phyloP scores from a whole-genome alignment of 176 grass and related monocot species.

The Ampelocalamus luodianensis region DNA sequence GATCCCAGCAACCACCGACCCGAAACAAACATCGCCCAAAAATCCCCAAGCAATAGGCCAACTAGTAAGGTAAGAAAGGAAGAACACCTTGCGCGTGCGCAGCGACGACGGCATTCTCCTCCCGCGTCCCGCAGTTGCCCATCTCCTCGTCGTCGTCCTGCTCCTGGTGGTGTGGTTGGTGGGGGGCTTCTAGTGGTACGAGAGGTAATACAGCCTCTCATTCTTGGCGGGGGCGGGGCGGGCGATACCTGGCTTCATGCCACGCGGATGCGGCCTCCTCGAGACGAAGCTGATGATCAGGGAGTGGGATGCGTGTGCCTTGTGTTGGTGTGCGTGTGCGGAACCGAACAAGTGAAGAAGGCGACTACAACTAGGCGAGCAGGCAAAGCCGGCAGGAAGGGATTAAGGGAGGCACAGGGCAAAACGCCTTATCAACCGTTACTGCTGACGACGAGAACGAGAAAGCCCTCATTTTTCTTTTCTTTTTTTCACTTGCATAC shows the following conservation, averaged over 20 bases:
- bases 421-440: too few species aligned
- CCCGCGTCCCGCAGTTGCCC: conserved; percentile 87
- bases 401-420: too few species aligned
- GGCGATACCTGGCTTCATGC: conserved; percentile 5
- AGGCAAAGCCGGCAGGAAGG: too few species aligned
- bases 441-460: too few species aligned
- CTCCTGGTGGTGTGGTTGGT: conserved; percentile 9
- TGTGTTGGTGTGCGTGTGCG: too few species aligned
- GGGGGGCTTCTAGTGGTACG: not conserved
- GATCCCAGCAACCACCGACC: conserved; percentile 37
- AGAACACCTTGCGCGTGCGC: conserved; percentile 87
- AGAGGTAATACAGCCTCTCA: not conserved
- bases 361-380: too few species aligned
- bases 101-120: conserved; percentile 98
- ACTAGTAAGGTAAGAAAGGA: not conserved
- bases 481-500: too few species aligned
- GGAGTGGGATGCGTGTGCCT: too few species aligned
- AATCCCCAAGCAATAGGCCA: not conserved
- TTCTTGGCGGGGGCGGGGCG: conserved; percentile 5
- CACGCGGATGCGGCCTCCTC: not conserved
- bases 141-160: not conserved
- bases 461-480: too few species aligned
- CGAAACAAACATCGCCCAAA: conserved; percentile 12
- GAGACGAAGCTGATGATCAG: not conserved
- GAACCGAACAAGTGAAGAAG: too few species aligned